These are phyloP conservation scores for Penicillium sp. DNA, from an alignment of 2,329 filamentous ascomycete species.

Conservation along the genomic window DNA sequence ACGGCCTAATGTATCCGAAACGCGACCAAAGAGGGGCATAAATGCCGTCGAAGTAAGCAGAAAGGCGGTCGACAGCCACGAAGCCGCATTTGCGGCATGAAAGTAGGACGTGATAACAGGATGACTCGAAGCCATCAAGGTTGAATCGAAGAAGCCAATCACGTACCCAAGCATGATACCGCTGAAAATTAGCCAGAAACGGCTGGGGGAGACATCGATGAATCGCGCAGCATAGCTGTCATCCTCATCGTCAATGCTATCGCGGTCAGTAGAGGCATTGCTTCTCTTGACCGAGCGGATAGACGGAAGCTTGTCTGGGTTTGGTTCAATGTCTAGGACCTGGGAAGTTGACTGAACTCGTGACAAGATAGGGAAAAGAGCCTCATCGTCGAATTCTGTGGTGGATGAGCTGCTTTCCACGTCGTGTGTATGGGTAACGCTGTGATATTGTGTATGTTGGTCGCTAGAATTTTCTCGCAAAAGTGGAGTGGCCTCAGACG, in stretches of 20 bases:
- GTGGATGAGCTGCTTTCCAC: slow-evolving; percentile 6
- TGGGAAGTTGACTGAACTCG: slow-evolving; percentile 29
- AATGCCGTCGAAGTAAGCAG: slow-evolving; percentile 74
- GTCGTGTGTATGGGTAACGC: slow-evolving; percentile 5
- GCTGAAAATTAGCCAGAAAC: slow-evolving; percentile 65
- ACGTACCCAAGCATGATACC: slow-evolving; percentile 61
- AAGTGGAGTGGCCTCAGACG: slow-evolving; percentile 21
- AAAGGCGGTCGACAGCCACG: slow-evolving; percentile 80
- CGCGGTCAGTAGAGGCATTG: slow-evolving; percentile 8
- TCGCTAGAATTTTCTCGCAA: slow-evolving; percentile 6
- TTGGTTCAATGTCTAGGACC: slow-evolving; percentile 27
- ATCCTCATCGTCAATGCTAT: slow-evolving; percentile 6
- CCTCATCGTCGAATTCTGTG: slow-evolving; percentile 16
- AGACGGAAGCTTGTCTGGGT: slow-evolving; percentile 24
- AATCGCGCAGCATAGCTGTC: slow-evolving; percentile 33
- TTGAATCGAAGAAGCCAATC: slow-evolving; percentile 67
- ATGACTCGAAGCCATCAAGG: slow-evolving; percentile 78
- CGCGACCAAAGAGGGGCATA: slow-evolving; percentile 70
- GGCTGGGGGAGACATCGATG: slow-evolving; percentile 38
- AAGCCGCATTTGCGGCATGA: slow-evolving; percentile 72
- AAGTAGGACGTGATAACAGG: slow-evolving; percentile 82
- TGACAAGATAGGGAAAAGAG: slow-evolving; percentile 20
- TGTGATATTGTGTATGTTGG: slow-evolving; percentile 10
- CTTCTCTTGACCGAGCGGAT: slow-evolving; percentile 8
- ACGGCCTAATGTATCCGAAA: slow-evolving; percentile 73